Base-by-base conservation (phyloP, 805 yeast species). In the Zygosaccharomyces gambellarensis region DNA sequence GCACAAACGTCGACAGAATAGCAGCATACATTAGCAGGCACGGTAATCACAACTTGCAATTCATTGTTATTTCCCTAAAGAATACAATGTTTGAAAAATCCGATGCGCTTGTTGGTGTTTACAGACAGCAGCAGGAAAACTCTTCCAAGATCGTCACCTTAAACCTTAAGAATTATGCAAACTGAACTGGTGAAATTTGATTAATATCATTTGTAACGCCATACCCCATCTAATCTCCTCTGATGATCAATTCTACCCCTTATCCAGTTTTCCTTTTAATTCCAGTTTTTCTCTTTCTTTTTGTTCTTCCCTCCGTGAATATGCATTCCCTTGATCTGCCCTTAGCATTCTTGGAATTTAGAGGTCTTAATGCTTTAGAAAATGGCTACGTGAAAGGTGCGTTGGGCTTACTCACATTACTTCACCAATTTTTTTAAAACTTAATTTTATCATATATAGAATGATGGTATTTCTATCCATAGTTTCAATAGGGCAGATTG, bases 91-190 rank as follows among this genome's bases (percentile, higher is more conserved):
- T 86, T 67, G 96, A 90, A 62, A 81, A 82, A 59, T 87, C 96
- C 6, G 96, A 89, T 62, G 83, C 96, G 0, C 73, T 94, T 49
- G 96, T 94, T 4, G 99, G 99, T 29, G 90, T 94, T 45, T 90
- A 87, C 71, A 76, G 95, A 54, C 94, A 87, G 51, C 95, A 86
- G 58, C 69, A 71, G 6, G 79, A 81, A 46, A 87, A 86, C 59
- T 77, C 88, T 43, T 85, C 95, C 3, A 80, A 75, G 56, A 82
- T 89, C 2, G 73, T 88, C 27, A 86, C 94, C 0, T 65, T 88
- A 50, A 92, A 88, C 62, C 73, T 88, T 59, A 74, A 83, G 51
- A 75, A 77, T 9, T 85, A 83, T 59, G 80, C 83, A 1, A 74
- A 71, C 25, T 61, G 50, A 52, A 25, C 23, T 21, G 32, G 8